Evolutionary conservation across 805 yeast species (phyloP).

Genomic region (Yamadazyma olivae): DNA sequence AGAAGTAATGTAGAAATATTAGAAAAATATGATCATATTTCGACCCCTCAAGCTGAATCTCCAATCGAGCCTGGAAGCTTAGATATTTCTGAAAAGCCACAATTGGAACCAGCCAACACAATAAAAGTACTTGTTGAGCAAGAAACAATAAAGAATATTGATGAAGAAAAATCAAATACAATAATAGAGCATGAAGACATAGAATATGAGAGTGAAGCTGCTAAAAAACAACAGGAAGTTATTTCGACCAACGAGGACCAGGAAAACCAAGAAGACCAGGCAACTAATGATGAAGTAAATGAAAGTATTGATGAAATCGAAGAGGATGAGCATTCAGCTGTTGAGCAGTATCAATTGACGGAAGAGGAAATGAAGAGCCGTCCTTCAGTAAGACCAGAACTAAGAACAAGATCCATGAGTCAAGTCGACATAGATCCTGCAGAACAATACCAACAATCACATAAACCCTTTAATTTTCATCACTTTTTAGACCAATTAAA

Average conservation of each 20-base stretch:
- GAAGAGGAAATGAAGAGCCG: constrained; percentile 10
- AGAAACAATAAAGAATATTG: not conserved
- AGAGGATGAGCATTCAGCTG: constrained; percentile 10
- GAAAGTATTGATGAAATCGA: constrained; percentile 4
- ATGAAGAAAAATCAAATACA: not conserved
- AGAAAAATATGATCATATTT: not conserved
- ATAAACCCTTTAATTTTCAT: constrained; percentile 76
- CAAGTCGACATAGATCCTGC: constrained; percentile 21
- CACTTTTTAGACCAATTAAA: constrained; percentile 69
- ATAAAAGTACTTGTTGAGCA: not conserved
- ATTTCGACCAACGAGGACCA: not conserved
- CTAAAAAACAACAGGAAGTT: not conserved
- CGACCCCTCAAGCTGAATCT: not conserved
- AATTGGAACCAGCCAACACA: too few species aligned
- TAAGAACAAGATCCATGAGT: constrained; percentile 10
- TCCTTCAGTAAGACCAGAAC: constrained; percentile 5
- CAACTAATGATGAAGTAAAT: not conserved
- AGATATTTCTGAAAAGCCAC: too few species aligned
- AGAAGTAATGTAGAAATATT: not conserved
- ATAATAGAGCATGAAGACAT: not conserved
- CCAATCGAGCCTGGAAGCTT: too few species aligned
- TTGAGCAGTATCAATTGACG: constrained; percentile 18
- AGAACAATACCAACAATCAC: constrained; percentile 40
- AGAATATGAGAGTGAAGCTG: not conserved
- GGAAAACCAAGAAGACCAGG: not conserved